phyloP scores from a whole-genome alignment of 2,329 filamentous ascomycete species.

The Aspergillus arachidicola region DNA sequence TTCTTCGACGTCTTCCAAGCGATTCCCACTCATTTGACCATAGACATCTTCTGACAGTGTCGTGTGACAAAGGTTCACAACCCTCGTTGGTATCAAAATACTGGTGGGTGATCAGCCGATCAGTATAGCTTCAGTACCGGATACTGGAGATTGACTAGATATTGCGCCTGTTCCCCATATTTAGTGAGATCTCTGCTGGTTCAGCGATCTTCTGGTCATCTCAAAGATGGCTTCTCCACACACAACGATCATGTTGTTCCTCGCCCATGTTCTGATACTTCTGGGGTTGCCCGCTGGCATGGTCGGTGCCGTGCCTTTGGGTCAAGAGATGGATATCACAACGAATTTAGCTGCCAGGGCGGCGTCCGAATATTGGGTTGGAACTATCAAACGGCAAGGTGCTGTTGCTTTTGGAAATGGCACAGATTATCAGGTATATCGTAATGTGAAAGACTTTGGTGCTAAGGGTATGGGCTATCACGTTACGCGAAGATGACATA shows the following conservation, averaged over 20 bases:
- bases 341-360: constrained; percentile 16
- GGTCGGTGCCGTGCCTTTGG: constrained; percentile 36
- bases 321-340: constrained; percentile 21
- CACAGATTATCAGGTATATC: constrained; percentile 68
- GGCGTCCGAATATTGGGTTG: constrained; percentile 69
- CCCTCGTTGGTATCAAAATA: neutral
- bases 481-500: constrained; percentile 9
- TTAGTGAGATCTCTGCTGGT: constrained; percentile 31
- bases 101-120: constrained; percentile 17
- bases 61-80: constrained; percentile 15
- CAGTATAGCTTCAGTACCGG: constrained; percentile 26
- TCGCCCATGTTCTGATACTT: constrained; percentile 37
- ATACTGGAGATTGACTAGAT: constrained; percentile 25
- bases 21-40: neutral
- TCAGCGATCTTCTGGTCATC: constrained; percentile 26
- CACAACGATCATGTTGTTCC: constrained; percentile 28
- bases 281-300: constrained; percentile 28
- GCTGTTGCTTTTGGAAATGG: constrained; percentile 63
- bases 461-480: constrained; percentile 63
- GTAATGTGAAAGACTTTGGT: constrained; percentile 76
- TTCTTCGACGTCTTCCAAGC: neutral
- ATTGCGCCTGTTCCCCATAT: constrained; percentile 12
- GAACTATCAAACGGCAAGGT: constrained; percentile 69
- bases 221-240: constrained; percentile 29
- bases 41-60: constrained; percentile 11